A percentile compares a stretch with the other conserved stretches of the same genome.
Conservation (phyloP, 2,329 filamentous ascomycete genomes). For the Nothopassalora personata region DNA sequence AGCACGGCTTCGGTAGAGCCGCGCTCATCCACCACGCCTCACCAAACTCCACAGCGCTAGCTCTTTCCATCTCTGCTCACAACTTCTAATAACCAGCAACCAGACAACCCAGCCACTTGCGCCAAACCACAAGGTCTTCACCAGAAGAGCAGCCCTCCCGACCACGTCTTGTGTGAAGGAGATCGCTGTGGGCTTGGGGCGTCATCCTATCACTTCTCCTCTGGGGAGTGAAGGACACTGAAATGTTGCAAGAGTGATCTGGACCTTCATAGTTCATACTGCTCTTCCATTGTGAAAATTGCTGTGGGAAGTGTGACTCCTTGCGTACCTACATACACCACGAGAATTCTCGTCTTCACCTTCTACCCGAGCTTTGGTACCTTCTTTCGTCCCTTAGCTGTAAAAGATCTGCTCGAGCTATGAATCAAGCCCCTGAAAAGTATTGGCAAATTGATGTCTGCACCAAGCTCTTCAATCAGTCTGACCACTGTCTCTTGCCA, state of each 20-base stretch:
- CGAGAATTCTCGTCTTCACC: too few relatives aligned
- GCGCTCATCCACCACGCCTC: neutral
- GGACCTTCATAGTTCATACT: conserved; percentile 34
- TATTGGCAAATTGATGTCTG: neutral
- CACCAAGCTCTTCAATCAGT: neutral
- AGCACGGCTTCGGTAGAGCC: neutral
- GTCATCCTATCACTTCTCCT: conserved; percentile 11
- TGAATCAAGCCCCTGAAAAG: too few relatives aligned
- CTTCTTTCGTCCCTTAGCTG: neutral
- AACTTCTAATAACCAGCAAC: conserved; percentile 13
- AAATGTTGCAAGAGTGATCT: conserved; percentile 24
- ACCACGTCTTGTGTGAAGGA: conserved; percentile 28
- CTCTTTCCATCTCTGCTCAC: conserved; percentile 2
- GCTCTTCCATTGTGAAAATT: conserved; percentile 10
- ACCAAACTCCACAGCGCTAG: neutral
- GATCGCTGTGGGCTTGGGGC: conserved; percentile 26
- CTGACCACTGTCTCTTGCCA: neutral
- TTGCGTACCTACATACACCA: conserved; percentile 26
- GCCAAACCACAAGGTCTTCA: conserved; percentile 27
- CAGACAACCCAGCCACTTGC: conserved; percentile 27
- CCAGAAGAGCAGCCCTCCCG: conserved; percentile 25
- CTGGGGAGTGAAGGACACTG: neutral
- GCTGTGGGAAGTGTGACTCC: conserved; percentile 29
- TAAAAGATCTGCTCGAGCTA: neutral
- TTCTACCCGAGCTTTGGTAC: too few relatives aligned